Percentiles rank a stretch among this genome's conserved stretches.
Conservation (phyloP, 2,329 filamentous ascomycete species). For the Aspergillus felis region DNA sequence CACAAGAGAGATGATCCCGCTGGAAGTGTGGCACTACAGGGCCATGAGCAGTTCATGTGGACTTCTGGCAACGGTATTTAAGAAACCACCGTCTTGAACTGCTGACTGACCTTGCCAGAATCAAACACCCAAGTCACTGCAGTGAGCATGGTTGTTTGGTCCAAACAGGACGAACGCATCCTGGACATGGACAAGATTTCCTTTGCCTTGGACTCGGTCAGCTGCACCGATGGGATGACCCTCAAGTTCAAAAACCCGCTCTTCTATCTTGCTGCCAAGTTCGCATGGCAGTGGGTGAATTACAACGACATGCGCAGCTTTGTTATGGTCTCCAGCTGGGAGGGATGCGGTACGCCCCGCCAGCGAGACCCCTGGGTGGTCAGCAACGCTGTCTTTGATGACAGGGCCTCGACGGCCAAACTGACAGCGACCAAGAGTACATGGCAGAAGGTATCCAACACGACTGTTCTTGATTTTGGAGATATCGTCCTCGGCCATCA, state of each 20-base stretch:
- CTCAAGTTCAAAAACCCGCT: constrained; percentile 6
- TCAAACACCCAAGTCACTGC: constrained; percentile 2
- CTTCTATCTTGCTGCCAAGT: constrained; percentile 7
- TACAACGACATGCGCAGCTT: constrained; percentile 8
- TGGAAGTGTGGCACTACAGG: background rate
- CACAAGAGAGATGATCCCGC: constrained; percentile 1
- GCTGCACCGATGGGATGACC: constrained; percentile 2
- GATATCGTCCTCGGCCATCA: constrained; percentile 1
- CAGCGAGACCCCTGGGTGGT: constrained; percentile 8
- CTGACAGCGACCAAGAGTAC: constrained; percentile 1
- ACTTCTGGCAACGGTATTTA: constrained; percentile 2
- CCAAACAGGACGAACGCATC: constrained; percentile 7
- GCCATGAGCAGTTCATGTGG: constrained; percentile 8
- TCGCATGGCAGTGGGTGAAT: constrained; percentile 8
- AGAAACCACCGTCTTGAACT: background rate
- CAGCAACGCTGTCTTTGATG: constrained; percentile 3
- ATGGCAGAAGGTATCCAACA: constrained; percentile 7
- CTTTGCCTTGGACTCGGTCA: constrained; percentile 5
- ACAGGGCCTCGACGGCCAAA: constrained; percentile 1
- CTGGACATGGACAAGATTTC: constrained; percentile 8
- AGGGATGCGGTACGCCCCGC: background rate
- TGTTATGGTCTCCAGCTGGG: background rate
- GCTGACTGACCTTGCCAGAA: no score
- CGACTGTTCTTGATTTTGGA: constrained; percentile 6
- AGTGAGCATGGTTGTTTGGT: constrained; percentile 9